Conservation (phyloP, 768 basidiomycete genomes). For the Leucosporidium creatinivorum region DNA sequence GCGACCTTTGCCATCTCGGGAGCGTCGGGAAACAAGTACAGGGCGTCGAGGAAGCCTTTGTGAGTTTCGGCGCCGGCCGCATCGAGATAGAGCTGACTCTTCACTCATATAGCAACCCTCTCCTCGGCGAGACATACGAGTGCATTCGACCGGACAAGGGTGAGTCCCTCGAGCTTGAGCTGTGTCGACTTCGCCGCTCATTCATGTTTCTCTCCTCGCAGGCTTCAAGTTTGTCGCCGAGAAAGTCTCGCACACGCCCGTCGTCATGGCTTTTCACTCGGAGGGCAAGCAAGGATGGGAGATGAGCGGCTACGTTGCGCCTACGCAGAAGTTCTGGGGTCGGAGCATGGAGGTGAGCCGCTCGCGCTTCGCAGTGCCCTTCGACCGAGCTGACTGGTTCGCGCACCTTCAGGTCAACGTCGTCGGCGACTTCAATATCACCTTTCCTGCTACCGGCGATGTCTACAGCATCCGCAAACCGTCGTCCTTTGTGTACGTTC, state of each 20-base stretch:
- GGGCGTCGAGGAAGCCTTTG: slow-evolving; percentile 82
- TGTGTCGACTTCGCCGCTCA: not conserved
- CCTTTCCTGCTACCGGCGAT: slow-evolving; percentile 21
- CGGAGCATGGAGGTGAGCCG: slow-evolving; percentile 17
- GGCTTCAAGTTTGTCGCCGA: slow-evolving; percentile 50
- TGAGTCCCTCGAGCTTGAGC: slow-evolving; percentile 48
- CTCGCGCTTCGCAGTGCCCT: not conserved
- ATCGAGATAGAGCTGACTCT: not conserved
- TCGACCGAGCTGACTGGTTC: not conserved
- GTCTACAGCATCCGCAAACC: slow-evolving; percentile 23
- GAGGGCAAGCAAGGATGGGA: slow-evolving; percentile 26
- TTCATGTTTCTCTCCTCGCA: not conserved
- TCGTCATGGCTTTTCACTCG: slow-evolving; percentile 30
- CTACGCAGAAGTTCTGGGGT: slow-evolving; percentile 35
- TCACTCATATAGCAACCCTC: slow-evolving; percentile 52
- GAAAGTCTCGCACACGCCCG: slow-evolving; percentile 93
- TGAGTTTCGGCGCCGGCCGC: not conserved
- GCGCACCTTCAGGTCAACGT: slow-evolving; percentile 9
- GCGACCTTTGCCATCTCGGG: slow-evolving; percentile 95
- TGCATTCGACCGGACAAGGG: slow-evolving; percentile 78
- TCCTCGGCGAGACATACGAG: slow-evolving; percentile 85
- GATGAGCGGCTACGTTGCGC: slow-evolving; percentile 21
- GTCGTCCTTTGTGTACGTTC: slow-evolving; percentile 27
- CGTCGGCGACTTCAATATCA: slow-evolving; percentile 25
- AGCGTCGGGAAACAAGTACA: slow-evolving; percentile 84